A percentile compares a stretch with the other conserved stretches of the same genome.
Conservation (phyloP, 768 basidiomycete species). For the Pulveroboletus sp. region DNA sequence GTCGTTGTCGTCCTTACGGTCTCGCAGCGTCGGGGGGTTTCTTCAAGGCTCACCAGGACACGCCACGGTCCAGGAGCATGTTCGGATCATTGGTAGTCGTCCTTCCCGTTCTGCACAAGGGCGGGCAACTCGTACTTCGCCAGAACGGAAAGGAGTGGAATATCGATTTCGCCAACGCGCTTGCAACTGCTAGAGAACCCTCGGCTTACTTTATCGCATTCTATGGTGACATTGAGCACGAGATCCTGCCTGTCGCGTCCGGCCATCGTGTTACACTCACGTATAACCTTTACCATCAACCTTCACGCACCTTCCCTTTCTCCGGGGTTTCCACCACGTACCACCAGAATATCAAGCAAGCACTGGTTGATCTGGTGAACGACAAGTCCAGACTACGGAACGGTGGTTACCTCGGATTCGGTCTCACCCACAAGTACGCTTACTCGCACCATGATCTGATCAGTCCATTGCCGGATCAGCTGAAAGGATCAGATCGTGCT, state of each 20-base stretch:
- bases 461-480: background rate
- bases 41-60: background rate
- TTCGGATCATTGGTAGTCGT: slow-evolving; percentile 13
- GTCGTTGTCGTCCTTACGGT: background rate
- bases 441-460: background rate
- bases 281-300: background rate
- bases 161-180: background rate
- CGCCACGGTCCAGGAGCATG: too few relatives aligned
- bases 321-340: too few relatives aligned
- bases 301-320: too few relatives aligned
- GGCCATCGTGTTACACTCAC: too few relatives aligned
- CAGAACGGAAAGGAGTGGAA: slow-evolving; percentile 5
- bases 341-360: too few relatives aligned
- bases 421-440: slow-evolving; percentile 14
- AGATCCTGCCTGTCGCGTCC: too few relatives aligned
- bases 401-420: slow-evolving; percentile 5
- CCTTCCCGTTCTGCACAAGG: slow-evolving; percentile 35
- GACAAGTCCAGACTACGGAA: too few relatives aligned
- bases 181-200: background rate
- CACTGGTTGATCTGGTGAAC: too few relatives aligned
- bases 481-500: slow-evolving; percentile 12
- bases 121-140: slow-evolving; percentile 10
- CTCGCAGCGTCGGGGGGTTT: too few relatives aligned
- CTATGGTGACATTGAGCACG: too few relatives aligned
- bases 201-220: slow-evolving; percentile 15